Conservation (phyloP, 2,329 filamentous ascomycete species). For the Sclerotinia minor region DNA sequence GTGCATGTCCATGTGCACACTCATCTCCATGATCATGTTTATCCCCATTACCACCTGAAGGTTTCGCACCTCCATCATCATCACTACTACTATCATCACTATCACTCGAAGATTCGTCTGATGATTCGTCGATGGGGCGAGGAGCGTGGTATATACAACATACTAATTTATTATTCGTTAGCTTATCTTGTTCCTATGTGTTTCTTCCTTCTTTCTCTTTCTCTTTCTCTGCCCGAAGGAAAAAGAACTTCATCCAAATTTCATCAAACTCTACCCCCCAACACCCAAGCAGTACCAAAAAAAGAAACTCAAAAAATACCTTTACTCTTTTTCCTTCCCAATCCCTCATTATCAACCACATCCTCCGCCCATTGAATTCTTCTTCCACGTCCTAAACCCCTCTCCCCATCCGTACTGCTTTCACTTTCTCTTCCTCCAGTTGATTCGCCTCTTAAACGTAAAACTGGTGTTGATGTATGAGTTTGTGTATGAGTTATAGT, state of each 20-base stretch:
- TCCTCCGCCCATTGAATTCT: constrained; percentile 90
- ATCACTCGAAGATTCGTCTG: constrained; percentile 60
- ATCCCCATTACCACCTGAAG: constrained; percentile 37
- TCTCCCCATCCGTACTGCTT: constrained; percentile 11
- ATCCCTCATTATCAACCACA: constrained; percentile 91
- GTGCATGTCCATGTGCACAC: constrained; percentile 45
- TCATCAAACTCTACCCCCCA: neutral
- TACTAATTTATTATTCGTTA: constrained; percentile 53
- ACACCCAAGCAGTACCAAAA: neutral
- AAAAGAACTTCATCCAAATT: neutral
- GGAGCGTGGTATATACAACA: constrained; percentile 98
- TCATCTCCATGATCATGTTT: constrained; percentile 37
- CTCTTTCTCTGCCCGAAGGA: neutral
- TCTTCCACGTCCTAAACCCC: constrained; percentile 42
- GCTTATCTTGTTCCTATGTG: neutral
- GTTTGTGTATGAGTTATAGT: neutral
- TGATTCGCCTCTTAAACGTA: constrained; percentile 38
- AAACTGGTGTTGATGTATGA: constrained; percentile 30
- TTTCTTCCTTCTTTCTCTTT: neutral
- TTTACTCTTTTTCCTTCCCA: constrained; percentile 94
- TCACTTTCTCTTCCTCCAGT: constrained; percentile 25
- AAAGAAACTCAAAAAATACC: constrained; percentile 51
- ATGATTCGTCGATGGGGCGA: constrained; percentile 78
- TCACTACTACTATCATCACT: constrained; percentile 53
- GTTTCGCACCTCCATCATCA: constrained; percentile 49